Base-by-base conservation (phyloP, 441 rosid genomes). In the Capsella rubella region DNA sequence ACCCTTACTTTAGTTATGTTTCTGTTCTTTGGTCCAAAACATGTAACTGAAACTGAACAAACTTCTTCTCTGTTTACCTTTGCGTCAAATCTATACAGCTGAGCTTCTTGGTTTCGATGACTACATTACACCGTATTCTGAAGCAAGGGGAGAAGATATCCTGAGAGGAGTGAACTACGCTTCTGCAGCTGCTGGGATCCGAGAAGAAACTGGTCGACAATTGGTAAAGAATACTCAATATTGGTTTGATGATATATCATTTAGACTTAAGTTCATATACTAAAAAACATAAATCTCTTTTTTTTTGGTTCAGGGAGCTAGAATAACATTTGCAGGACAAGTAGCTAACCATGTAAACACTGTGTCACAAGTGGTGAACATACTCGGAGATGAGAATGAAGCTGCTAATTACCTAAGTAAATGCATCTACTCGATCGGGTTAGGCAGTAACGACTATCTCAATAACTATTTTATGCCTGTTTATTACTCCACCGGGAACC, bases 391-490 rank as follows among this genome's bases (percentile, higher is more conserved):
- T 37, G 81, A 87, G 75, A 71, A 82, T 29, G 40, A 75, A 32
- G 87, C 89, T 0, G 11, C 69, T 1, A 15, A 76, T 46, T 81
- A 78, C 64, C 64, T 87, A 6, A 82, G 76, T 6, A 80, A 83
- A 52, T 91, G 91, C 69, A 76, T 87, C 18, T 89, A 87, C 81
- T 80, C 85, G 2, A 65, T 84, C 11, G 74, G 60, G 0, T 63
- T 84, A 35, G 90, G 88, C 28, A 87, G 88, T 78, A 87, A 87
- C 34, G 90, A 87, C 31, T 87, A 83, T 76, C 82, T 84, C 42
- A 85, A 79, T 72, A 95, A 95, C 84, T 94, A 94, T 74, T 94
- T 90, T 79, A 87, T 87, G 94, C 97, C 97, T 28, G 80, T 72
- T 12, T 76, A 61, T 51, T 94, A 94, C 88, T 72, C 89, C 8